Evolutionary conservation across 306 rosid species (phyloP).

Genomic region (Lithocarpus polystachyus): DNA sequence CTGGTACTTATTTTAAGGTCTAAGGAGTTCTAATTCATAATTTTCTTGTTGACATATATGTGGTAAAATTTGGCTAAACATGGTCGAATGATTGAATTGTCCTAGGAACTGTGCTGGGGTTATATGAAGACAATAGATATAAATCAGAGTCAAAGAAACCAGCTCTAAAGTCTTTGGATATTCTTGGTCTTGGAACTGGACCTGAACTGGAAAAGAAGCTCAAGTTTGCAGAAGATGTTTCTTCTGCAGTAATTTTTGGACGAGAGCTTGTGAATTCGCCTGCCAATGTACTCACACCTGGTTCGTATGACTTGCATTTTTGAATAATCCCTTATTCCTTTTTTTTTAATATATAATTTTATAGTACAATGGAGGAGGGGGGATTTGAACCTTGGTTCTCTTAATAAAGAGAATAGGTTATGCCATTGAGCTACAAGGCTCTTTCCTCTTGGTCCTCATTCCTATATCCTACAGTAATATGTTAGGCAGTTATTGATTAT

Average conservation of each 20-base stretch:
- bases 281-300: slow-evolving; percentile 98
- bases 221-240: slow-evolving; percentile 71
- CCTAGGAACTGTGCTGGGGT: slow-evolving; percentile 75
- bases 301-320: slow-evolving; percentile 38
- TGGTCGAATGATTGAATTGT: slow-evolving; percentile 23
- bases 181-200: slow-evolving; percentile 89
- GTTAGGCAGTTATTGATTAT: slow-evolving; percentile 8
- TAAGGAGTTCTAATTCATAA: not conserved
- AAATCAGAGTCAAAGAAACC: slow-evolving; percentile 81
- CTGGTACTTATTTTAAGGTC: slow-evolving; percentile 51
- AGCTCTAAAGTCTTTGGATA: slow-evolving; percentile 60
- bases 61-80: slow-evolving; percentile 18
- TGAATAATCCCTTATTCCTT: not conserved
- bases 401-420: too few species aligned
- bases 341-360: too few species aligned
- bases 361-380: too few species aligned
- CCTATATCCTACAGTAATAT: not conserved
- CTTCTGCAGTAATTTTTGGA: slow-evolving; percentile 81
- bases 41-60: not conserved
- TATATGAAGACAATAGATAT: slow-evolving; percentile 80
- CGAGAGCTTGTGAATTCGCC: slow-evolving; percentile 94
- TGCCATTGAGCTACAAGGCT: too few species aligned
- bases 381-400: too few species aligned
- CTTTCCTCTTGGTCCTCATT: not conserved
- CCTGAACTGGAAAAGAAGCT: slow-evolving; percentile 83